phyloP scores from a whole-genome alignment of 257 asterid species.

The Solanum chilense region DNA sequence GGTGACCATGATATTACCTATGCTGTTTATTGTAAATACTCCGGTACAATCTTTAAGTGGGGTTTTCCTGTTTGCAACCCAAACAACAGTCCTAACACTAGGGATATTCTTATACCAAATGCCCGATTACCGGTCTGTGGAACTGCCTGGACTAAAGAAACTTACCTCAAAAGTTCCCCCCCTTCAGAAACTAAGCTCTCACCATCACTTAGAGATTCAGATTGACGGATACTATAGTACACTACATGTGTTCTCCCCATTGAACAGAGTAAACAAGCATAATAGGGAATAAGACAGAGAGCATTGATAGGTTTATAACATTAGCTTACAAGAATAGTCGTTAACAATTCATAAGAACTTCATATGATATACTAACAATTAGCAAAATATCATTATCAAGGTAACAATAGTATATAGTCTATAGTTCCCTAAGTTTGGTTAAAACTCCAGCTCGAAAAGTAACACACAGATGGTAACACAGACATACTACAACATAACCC shows the following conservation, averaged over 20 bases:
- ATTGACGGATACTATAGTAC: neutral
- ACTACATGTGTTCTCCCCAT: neutral
- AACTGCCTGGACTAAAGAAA: too few species aligned
- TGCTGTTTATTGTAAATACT: constrained; percentile 9
- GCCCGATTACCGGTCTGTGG: too few species aligned
- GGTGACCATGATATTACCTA: constrained; percentile 6
- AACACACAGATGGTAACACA: neutral
- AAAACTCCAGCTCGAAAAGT: neutral
- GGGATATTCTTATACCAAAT: too few species aligned
- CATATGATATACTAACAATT: neutral
- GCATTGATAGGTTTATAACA: neutral
- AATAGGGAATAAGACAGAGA: constrained; percentile 1
- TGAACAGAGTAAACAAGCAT: neutral
- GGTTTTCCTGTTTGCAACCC: neutral
- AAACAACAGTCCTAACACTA: too few species aligned
- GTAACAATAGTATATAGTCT: neutral
- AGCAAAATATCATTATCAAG: neutral
- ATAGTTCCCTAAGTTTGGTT: neutral
- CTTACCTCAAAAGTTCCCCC: constrained; percentile 26
- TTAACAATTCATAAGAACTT: neutral
- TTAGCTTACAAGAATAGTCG: neutral
- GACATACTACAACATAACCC: neutral
- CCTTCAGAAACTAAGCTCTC: constrained; percentile 16
- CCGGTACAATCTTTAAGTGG: constrained; percentile 22
- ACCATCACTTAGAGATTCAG: constrained; percentile 19